Evolutionary conservation across 257 asterid species (phyloP).

Genomic region (Ocimum tenuiflorum): DNA sequence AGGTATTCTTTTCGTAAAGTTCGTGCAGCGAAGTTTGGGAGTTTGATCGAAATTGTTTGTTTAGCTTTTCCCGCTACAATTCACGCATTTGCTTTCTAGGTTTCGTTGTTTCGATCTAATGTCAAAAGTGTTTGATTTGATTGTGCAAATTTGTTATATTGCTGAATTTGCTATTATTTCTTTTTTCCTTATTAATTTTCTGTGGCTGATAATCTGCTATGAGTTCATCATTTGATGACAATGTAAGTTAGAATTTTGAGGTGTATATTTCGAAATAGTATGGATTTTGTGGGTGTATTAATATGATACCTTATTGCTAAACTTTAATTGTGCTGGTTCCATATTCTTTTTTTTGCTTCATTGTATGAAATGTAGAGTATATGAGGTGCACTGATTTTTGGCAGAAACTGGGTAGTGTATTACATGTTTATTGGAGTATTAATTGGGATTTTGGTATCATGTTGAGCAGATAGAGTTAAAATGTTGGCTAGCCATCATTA

Average conservation of each 20-base stretch:
- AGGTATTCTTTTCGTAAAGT: too few species aligned
- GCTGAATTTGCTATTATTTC: background rate
- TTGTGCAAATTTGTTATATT: background rate
- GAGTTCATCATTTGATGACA: background rate
- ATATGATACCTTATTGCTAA: too few species aligned
- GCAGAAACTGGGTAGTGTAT: background rate
- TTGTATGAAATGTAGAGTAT: background rate
- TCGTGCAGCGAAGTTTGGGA: too few species aligned
- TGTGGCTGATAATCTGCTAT: constrained; percentile 4
- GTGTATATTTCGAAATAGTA: background rate
- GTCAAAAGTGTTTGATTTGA: constrained; percentile 3
- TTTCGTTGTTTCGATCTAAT: background rate
- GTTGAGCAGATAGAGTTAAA: constrained; percentile 24
- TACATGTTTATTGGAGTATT: background rate
- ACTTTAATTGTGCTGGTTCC: constrained; percentile 21
- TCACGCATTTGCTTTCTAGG: constrained; percentile 8
- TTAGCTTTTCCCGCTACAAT: too few species aligned
- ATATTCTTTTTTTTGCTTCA: background rate
- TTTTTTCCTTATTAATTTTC: background rate
- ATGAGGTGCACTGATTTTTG: background rate
- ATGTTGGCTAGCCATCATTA: constrained; percentile 50
- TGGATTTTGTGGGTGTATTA: too few species aligned
- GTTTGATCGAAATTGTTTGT: too few species aligned
- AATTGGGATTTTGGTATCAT: constrained; percentile 27
- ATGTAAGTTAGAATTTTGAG: background rate